phyloP scores from a whole-genome alignment of 1,284 basidiomycete species.

The Pseudozyma thailandica region DNA sequence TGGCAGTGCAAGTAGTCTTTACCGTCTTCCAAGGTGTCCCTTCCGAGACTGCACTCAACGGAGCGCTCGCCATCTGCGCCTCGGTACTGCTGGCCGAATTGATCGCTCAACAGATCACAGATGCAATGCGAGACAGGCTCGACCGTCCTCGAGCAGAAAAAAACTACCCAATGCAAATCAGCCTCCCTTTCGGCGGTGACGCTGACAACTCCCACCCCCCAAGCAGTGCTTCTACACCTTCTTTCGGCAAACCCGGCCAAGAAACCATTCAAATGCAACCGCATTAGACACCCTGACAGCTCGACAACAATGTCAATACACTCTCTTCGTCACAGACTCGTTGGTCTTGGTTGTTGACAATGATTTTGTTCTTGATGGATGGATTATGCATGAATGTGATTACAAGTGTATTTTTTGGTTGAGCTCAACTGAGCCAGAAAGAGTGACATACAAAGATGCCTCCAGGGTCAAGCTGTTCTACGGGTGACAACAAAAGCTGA shows the following conservation, averaged over 20 bases:
- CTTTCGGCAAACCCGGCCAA: conserved; percentile 5
- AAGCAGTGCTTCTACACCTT: conserved; percentile 6
- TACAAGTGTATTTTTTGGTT: conserved; percentile 1
- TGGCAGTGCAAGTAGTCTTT: conserved; percentile 31
- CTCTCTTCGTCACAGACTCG: no score
- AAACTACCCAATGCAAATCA: background rate
- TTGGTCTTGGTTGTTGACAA: conserved; percentile 10
- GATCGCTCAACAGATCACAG: conserved; percentile 25
- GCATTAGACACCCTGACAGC: background rate
- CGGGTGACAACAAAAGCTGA: background rate
- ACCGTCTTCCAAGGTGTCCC: conserved; percentile 25
- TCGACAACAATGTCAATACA: no score
- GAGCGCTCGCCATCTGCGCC: conserved; percentile 36
- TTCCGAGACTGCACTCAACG: conserved; percentile 20
- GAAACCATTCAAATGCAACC: conserved; percentile 19
- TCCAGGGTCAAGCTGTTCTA: background rate
- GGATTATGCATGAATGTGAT: conserved; percentile 6
- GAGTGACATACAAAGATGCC: background rate
- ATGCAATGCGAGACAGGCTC: conserved; percentile 8
- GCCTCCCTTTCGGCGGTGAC: background rate
- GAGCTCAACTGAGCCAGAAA: background rate
- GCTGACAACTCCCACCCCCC: conserved; percentile 2
- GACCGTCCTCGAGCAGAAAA: conserved; percentile 9
- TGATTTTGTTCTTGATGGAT: conserved; percentile 8
- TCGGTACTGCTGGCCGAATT: conserved; percentile 34